Evolutionary conservation across 2,329 filamentous ascomycete genomes (phyloP).

Genomic region (Helicocarpus griseus): DNA sequence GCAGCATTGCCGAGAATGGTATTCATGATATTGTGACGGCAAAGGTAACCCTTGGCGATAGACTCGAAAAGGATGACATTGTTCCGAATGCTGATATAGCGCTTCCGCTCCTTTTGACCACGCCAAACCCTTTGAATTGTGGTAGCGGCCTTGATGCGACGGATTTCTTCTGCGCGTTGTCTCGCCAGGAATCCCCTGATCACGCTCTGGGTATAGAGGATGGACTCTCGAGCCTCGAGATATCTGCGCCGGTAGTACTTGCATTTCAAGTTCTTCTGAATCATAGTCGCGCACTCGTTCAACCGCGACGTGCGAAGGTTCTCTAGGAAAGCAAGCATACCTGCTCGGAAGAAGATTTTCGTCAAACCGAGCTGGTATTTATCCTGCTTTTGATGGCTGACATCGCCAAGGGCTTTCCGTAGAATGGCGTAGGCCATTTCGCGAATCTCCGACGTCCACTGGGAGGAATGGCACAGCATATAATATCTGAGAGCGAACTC

Average conservation of each 20-base stretch:
- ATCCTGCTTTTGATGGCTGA: conserved; percentile 64
- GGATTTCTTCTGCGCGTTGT: conserved; percentile 66
- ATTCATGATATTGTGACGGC: conserved; percentile 86
- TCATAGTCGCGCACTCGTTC: conserved; percentile 92
- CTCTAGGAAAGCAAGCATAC: conserved; percentile 96
- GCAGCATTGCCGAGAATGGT: conserved; percentile 88
- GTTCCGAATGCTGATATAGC: conserved; percentile 66
- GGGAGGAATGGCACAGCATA: conserved; percentile 82
- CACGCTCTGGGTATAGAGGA: conserved; percentile 70
- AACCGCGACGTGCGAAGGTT: conserved; percentile 82
- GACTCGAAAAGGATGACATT: conserved; percentile 85
- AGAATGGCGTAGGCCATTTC: conserved; percentile 91
- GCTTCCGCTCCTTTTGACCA: conserved; percentile 79
- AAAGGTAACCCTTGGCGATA: conserved; percentile 81
- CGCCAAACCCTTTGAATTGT: conserved; percentile 94
- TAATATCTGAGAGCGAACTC: conserved; percentile 97
- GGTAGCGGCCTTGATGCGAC: conserved; percentile 76
- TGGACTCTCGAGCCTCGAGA: conserved; percentile 71
- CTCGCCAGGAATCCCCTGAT: conserved; percentile 70
- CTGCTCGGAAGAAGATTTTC: conserved; percentile 98
- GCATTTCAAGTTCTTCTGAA: conserved; percentile 93
- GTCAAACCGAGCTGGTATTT: conserved; percentile 97
- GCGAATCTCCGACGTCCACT: conserved; percentile 90
- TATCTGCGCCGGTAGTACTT: conserved; percentile 93
- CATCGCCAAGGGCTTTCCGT: conserved; percentile 73